Conservation (phyloP, 371 early-diverging fungal genomes). For the Entomophthora muscae region DNA sequence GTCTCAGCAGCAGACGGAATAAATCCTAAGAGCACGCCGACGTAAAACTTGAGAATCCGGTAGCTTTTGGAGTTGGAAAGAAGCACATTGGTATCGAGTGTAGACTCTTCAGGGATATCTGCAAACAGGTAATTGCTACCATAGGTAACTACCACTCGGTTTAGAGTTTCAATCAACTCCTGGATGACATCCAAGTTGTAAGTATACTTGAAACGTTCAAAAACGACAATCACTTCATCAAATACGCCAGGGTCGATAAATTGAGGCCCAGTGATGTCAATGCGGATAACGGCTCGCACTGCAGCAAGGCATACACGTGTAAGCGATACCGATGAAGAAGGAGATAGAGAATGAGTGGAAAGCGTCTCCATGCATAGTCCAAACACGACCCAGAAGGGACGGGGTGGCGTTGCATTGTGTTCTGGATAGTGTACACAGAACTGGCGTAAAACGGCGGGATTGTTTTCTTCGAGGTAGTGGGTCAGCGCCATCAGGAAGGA, state of each 20-base stretch:
- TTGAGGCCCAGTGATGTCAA: slow-evolving; percentile 19
- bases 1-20: not conserved
- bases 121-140: not conserved
- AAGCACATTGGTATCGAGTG: not conserved
- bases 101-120: not conserved
- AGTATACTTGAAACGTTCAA: slow-evolving; percentile 24
- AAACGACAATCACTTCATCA: slow-evolving; percentile 36
- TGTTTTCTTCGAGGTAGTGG: slow-evolving; percentile 5
- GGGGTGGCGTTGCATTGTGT: slow-evolving; percentile 16
- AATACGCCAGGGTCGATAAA: slow-evolving; percentile 31
- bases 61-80: not conserved
- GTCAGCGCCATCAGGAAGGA: slow-evolving; percentile 9
- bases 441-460: slow-evolving; percentile 13
- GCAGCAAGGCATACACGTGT: slow-evolving; percentile 21
- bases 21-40: slow-evolving; percentile 3
- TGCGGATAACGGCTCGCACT: slow-evolving; percentile 22
- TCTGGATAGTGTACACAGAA: slow-evolving; percentile 15
- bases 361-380: slow-evolving; percentile 44
- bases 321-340: slow-evolving; percentile 14
- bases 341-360: slow-evolving; percentile 21
- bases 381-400: slow-evolving; percentile 32
- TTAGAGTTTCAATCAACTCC: not conserved
- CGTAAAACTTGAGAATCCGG: slow-evolving; percentile 2
- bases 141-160: not conserved
- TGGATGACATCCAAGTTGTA: slow-evolving; percentile 1